Evolutionary conservation across 345 rosid species (phyloP).

Genomic region (Lagerstroemia speciosa): DNA sequence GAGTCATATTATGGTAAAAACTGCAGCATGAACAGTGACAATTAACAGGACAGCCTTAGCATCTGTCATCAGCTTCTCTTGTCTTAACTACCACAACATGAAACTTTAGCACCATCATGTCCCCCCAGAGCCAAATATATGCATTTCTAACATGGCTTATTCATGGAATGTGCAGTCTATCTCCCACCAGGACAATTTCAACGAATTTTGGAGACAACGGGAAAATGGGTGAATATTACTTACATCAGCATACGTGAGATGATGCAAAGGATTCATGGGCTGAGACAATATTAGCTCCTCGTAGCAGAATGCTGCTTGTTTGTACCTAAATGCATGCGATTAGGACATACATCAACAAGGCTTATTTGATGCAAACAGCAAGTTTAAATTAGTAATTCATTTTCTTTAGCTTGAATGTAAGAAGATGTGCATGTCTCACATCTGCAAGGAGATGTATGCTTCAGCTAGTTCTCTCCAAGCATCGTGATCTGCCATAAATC

Average conservation of each 20-base stretch:
- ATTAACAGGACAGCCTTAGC: too few species aligned
- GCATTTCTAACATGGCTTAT: too few species aligned
- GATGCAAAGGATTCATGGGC: constrained; percentile 66
- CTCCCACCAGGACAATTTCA: neutral
- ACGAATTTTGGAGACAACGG: neutral
- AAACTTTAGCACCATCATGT: too few species aligned
- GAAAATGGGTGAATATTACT: constrained; percentile 19
- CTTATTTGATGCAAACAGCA: neutral
- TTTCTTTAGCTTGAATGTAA: too few species aligned
- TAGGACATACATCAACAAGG: neutral
- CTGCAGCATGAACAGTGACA: too few species aligned
- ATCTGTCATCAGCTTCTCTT: too few species aligned
- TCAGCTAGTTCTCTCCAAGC: constrained; percentile 99
- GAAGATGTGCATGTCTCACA: constrained; percentile 38
- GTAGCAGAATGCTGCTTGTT: constrained; percentile 97
- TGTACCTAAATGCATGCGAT: constrained; percentile 56
- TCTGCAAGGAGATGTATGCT: constrained; percentile 77
- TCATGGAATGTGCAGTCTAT: too few species aligned
- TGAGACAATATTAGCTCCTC: constrained; percentile 85
- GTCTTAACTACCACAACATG: too few species aligned
- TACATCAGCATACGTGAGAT: constrained; percentile 69
- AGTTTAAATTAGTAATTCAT: neutral
- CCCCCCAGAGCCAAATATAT: too few species aligned
- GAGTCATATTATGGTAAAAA: too few species aligned
- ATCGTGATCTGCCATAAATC: constrained; percentile 99